Evolutionary conservation across 176 grass and related monocot species (phyloP), one percentile per base, ranked within the genome.

Genomic region (Miscanthus lutarioriparius): DNA sequence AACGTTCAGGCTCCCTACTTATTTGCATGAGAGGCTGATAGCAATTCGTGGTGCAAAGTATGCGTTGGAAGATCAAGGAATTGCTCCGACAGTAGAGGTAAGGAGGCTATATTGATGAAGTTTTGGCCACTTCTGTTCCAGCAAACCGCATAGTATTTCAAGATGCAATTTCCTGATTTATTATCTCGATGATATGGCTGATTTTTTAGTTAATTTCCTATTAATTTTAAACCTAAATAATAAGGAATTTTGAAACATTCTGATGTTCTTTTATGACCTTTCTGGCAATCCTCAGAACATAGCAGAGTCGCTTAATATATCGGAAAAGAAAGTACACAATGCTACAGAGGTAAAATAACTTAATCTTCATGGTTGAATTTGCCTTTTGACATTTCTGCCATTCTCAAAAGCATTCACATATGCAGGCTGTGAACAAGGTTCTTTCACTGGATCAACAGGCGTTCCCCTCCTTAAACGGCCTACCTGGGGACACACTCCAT

Each of bases 391-490:
- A 75, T 79, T 74, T 77, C 32, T 86, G 23, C 30, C 81, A 59
- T 86, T 47, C 64, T 79, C 4, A 84, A 72, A 73, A 53, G 8
- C 14, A 85, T 36, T 77, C 38, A 48, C 41, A 69, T 94, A 77
- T 78, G 40, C 86, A 99, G 96, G 91, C 89, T 76, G 88, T 86
- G 41, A 90, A 80, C 75, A 96, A 89, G 84, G 93, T 96, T 72
- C 70, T 92, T 86, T 96, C 93, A 45, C 85, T 99, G 79, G 96
- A 99, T 89, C 90, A 92, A 80, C 91, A 92, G 87, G 93, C 91
- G 49, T 96, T 92, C 70, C 89, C 93, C 22, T 90, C 91, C 19
- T 83, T 99, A 64, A 93, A 92, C 2, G 90, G 96, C 30, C 61
- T 91, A 69, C 87, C 93, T 45, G 96, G 93, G 54, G 80, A 94